Base-by-base conservation (phyloP, 2,329 filamentous ascomycete genomes). In the Ophiostoma sp. region DNA sequence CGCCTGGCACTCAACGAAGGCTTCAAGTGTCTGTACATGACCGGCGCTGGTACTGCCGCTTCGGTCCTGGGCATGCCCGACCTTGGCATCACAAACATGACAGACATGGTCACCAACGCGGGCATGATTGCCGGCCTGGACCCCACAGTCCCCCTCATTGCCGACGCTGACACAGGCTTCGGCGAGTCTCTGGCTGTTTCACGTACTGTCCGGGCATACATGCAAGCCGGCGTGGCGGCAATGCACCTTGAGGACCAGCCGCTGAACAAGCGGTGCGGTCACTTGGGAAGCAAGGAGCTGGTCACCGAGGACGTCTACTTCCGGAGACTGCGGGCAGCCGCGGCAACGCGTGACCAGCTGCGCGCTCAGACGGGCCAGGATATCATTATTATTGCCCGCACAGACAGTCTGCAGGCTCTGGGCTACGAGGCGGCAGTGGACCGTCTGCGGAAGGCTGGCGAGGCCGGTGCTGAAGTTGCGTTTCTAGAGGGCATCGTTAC, bases 1-100 rank as follows among this genome's bases (percentile, higher is more conserved):
- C 84, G 90, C 0, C 86, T 92, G 73, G 89, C 90, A 1, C 83
- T 91, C 28, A 82, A 85, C 57, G 83, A 88, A n/a, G 90, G 89
- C 5, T 91, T 91, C 74, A 86, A 91, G 64, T 86, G 84, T 72
- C 79, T 92, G 52, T 92, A 92, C 82, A 92, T 92, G 88, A 91
- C 89, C 12, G 89, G 89, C 19, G 89, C 89, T 31, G 89, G 89
- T 55, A 90, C 88, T 1, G 84, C 85, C 19, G 87, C 88, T 74
- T 91, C 89, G 0, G 82, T 85, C 36, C 85, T 92, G 0, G 89
- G 90, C 39, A 85, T 86, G 82, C 85, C 90, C 1, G 90, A 92
- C 78, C 85, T 92, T 3, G 90, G 89, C 57, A 82, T 92, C 15
- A 86, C 88, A 2, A 88, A 88, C 0, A 82, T 90, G 42, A 85